A percentile compares a stretch with the other conserved stretches of the same genome.
phyloP scores from a whole-genome alignment of 1,284 basidiomycete genomes.

The Cryptococcus amylolentus region DNA sequence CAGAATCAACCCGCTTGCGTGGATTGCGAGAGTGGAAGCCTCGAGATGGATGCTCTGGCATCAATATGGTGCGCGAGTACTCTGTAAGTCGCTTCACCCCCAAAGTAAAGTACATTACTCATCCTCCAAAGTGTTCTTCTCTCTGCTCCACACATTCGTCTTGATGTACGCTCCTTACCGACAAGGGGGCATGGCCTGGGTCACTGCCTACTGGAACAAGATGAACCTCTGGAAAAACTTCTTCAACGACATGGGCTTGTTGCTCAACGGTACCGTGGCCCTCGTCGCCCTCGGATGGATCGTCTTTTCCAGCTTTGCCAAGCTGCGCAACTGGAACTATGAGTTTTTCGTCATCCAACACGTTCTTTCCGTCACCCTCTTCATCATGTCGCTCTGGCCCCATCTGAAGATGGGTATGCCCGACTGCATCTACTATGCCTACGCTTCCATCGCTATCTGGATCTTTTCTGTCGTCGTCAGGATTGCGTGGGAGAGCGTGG shows the following conservation, averaged over 20 bases:
- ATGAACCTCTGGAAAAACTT: not conserved
- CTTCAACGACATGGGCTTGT: not conserved
- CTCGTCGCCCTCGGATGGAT: constrained; percentile 6
- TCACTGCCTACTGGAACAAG: not conserved
- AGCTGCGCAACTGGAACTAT: constrained; percentile 5
- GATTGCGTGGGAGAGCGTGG: not conserved
- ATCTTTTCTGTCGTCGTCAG: constrained; percentile 3
- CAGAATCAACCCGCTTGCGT: constrained; percentile 3
- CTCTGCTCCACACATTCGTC: not conserved
- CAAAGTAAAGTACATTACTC: not conserved
- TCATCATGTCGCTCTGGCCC: constrained; percentile 4
- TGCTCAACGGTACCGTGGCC: constrained; percentile 6
- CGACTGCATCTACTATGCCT: constrained; percentile 1
- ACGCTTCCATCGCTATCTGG: constrained; percentile 5
- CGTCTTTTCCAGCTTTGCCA: constrained; percentile 10
- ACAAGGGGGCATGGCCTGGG: not conserved
- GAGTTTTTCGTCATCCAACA: constrained; percentile 10
- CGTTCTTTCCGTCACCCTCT: constrained; percentile 1
- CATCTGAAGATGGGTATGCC: constrained; percentile 3
- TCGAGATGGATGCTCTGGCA: constrained; percentile 8
- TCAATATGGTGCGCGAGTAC: constrained; percentile 6
- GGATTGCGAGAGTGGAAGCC: constrained; percentile 1
- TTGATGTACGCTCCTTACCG: constrained; percentile 1
- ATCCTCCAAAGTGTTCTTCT: constrained; percentile 2
- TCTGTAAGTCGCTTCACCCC: not conserved